Evolutionary conservation across 352 stramenopile species (phyloP), one percentile per base, ranked within the genome.

Genomic region (Globisporangium acanthophoron): DNA sequence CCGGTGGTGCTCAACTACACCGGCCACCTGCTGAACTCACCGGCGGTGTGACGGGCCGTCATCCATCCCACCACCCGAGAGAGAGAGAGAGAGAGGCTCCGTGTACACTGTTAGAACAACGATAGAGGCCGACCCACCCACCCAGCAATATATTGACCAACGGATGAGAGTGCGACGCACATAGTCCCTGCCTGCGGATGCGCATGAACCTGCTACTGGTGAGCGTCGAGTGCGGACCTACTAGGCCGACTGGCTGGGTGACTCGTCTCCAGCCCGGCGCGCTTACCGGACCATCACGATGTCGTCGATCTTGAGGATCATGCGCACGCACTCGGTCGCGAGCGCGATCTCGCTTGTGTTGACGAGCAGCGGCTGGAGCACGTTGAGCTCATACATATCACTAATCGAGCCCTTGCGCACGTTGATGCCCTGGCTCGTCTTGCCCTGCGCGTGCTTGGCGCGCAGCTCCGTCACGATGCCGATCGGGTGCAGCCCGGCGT

Each of bases 291-390:
- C 95, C 71, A 98, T 97, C 55, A 99, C 96, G 56, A 99, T 96
- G 86, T 99, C 97, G 70, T 99, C 97, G 73, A 99, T 98, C 94
- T 99, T 99, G 79, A 99, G 92, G 71, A 99, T 99, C 97, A 99
- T 99, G 69, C 91, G 89, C 52, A 99, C 96, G 67, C 96, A 99
- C 78, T 99, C 97, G 43, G 97, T 98, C 13, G 97, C 97, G 54
- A 99, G 85, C 59, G 92, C 76, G 67, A 99, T 97, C 58, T 98
- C 96, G 73, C 90, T 98, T 52, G 91, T 97, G 69, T 91, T 98
- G 39, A 99, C 97, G 46, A 99, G 77, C 59, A 99, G 82, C 47
- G 97, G 97, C 83, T 99, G 97, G 56, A 99, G 86, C 57, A 99
- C 95, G 77, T 98, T 97, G 59, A 98, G 81, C 61, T 96, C 92